Percentiles rank a stretch among this genome's conserved stretches.
These are phyloP conservation scores for Dipteronia dyeriana DNA, from an alignment of 345 rosid species.

Conservation along the genomic window DNA sequence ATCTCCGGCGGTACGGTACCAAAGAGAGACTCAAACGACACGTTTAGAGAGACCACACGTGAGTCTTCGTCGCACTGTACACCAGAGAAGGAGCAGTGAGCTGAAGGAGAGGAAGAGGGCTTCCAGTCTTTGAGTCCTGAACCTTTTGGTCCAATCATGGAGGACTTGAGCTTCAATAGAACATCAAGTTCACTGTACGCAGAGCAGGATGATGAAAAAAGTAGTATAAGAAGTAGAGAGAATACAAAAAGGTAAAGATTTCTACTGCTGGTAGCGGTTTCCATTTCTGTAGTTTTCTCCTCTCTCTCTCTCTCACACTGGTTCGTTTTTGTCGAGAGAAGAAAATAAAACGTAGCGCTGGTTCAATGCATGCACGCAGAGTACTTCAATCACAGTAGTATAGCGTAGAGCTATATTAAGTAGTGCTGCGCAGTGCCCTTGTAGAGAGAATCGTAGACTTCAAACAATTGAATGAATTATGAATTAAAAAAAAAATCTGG, in stretches of 20 bases:
- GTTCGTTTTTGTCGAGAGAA: background rate
- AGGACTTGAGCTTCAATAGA: slow-evolving; percentile 64
- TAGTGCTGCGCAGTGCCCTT: slow-evolving; percentile 25
- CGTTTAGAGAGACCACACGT: slow-evolving; percentile 63
- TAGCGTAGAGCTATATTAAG: slow-evolving; percentile 25
- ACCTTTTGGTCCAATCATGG: slow-evolving; percentile 54
- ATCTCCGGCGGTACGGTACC: slow-evolving; percentile 73
- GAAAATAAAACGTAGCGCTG: slow-evolving; percentile 27
- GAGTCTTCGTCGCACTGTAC: slow-evolving; percentile 56
- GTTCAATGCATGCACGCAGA: slow-evolving; percentile 35
- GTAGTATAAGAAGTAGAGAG: slow-evolving; percentile 24
- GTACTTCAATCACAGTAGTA: slow-evolving; percentile 16
- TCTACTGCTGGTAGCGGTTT: slow-evolving; percentile 15
- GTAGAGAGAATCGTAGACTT: slow-evolving; percentile 46
- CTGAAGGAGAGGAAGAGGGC: slow-evolving; percentile 32
- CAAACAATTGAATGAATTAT: slow-evolving; percentile 25
- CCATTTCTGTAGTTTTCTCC: slow-evolving; percentile 23
- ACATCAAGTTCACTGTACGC: slow-evolving; percentile 53
- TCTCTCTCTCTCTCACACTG: background rate
- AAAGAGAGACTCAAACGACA: slow-evolving; percentile 46
- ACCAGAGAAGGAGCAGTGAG: slow-evolving; percentile 86
- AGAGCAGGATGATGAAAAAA: slow-evolving; percentile 29
- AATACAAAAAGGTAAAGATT: slow-evolving; percentile 16
- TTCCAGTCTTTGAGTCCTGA: slow-evolving; percentile 73
- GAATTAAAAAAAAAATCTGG: slow-evolving; percentile 12